A percentile compares a stretch with the other conserved stretches of the same genome.
Evolutionary conservation across 495 filamentous ascomycete genomes (phyloP).

Genomic region (Opeltia flavorubescens): DNA sequence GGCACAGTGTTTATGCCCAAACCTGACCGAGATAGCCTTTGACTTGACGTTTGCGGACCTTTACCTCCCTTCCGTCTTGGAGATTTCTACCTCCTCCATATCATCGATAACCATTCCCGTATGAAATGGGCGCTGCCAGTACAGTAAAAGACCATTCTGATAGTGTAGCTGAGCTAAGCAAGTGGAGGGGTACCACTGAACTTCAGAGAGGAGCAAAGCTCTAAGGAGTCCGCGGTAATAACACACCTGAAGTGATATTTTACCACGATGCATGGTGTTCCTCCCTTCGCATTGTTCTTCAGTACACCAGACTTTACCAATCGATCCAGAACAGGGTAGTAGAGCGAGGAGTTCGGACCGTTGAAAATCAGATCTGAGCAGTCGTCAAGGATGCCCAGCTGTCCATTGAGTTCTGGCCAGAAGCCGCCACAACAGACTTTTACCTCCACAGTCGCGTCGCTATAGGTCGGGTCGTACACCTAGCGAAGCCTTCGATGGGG

Average conservation of each 20-base stretch:
- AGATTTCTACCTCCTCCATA: background rate
- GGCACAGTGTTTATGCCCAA: too few species aligned
- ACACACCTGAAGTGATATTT: background rate
- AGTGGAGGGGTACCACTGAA: background rate
- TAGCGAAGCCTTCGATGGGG: background rate
- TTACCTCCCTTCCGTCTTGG: background rate
- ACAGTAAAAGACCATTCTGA: background rate
- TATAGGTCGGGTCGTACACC: background rate
- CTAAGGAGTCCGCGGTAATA: background rate
- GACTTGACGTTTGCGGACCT: background rate
- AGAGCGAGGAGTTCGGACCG: constrained; percentile 1
- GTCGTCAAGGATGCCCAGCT: background rate
- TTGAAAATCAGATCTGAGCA: background rate
- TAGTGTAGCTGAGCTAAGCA: background rate
- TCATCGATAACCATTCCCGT: background rate
- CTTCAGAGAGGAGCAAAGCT: constrained; percentile 1
- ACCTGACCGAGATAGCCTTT: background rate
- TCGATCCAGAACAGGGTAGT: constrained; percentile 3
- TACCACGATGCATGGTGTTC: constrained; percentile 1
- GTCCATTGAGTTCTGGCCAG: constrained; percentile 1
- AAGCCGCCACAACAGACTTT: background rate
- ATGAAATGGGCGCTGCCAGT: background rate
- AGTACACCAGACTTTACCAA: background rate
- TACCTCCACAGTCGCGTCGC: background rate
- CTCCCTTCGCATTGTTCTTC: background rate